These are phyloP conservation scores for Parafenestella ontariensis DNA, from an alignment of 2,329 filamentous ascomycete genomes.

Conservation along the genomic window DNA sequence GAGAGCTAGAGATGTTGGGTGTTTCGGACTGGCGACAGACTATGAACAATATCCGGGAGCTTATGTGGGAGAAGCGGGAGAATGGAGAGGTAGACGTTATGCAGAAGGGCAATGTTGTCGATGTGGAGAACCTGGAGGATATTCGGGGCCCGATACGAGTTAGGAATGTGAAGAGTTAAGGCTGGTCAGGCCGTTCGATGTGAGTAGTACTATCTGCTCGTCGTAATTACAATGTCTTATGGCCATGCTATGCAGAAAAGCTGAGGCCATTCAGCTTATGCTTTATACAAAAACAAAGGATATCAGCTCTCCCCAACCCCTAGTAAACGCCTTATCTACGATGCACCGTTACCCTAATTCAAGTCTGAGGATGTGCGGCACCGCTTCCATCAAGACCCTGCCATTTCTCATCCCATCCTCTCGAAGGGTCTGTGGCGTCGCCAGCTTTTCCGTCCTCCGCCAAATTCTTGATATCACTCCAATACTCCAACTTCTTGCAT, in stretches of 20 bases:
- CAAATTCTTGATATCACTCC: conserved; percentile 71
- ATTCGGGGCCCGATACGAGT: conserved; percentile 58
- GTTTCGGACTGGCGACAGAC: conserved; percentile 54
- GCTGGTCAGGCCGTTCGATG: neutral
- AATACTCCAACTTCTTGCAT: conserved; percentile 82
- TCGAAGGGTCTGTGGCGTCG: conserved; percentile 39
- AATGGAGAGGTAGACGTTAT: conserved; percentile 56
- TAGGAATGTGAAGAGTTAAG: conserved; percentile 25
- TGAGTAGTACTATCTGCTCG: neutral
- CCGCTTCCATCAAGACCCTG: conserved; percentile 48
- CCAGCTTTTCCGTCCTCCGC: conserved; percentile 47
- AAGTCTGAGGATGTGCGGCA: conserved; percentile 36
- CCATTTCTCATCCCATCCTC: conserved; percentile 49
- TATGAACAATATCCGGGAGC: conserved; percentile 54
- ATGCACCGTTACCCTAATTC: neutral
- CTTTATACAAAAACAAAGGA: conserved; percentile 8
- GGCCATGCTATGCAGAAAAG: conserved; percentile 6
- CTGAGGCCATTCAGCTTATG: conserved; percentile 5
- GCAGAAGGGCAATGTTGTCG: conserved; percentile 55
- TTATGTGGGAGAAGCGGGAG: conserved; percentile 53
- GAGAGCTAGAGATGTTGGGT: conserved; percentile 46
- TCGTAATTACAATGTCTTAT: conserved; percentile 10
- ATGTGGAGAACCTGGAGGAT: conserved; percentile 43
- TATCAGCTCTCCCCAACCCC: conserved; percentile 1
- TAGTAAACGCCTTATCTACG: conserved; percentile 1